Conservation (phyloP, 1,139 yeast species). For the Hansenula anomala region DNA sequence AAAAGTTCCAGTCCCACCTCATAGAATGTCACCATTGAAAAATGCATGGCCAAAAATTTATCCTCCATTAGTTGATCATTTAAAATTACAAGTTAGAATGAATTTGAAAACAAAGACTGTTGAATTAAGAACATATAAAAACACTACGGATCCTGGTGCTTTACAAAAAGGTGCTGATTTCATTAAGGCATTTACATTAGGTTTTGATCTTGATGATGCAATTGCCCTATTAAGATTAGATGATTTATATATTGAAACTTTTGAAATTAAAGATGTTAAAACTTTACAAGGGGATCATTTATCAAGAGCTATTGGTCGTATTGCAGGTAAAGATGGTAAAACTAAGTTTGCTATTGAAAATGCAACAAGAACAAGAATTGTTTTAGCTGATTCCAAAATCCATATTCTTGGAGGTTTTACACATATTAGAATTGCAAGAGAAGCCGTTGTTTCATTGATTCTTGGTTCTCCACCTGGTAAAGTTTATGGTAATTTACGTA, state of each 20-base stretch:
- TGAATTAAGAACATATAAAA: conserved; percentile 76
- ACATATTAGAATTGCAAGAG: conserved; percentile 96
- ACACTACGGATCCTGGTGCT: conserved; percentile 89
- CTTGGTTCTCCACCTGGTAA: conserved; percentile 98
- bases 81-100: conserved; percentile 94
- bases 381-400: conserved; percentile 91
- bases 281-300: conserved; percentile 94
- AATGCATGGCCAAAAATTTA: conserved; percentile 89
- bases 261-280: conserved; percentile 95
- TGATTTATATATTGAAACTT: conserved; percentile 93
- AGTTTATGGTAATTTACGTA: conserved; percentile 94
- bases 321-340: conserved; percentile 99
- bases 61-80: conserved; percentile 92
- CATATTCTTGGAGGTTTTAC: conserved; percentile 97
- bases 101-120: conserved; percentile 80
- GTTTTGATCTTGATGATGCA: conserved; percentile 96
- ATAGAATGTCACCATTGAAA: conserved; percentile 90
- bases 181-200: conserved; percentile 88
- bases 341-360: conserved; percentile 98
- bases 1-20: conserved; percentile 93
- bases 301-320: conserved; percentile 98
- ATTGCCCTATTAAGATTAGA: conserved; percentile 91
- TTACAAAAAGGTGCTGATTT: conserved; percentile 97
- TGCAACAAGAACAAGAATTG: conserved; percentile 97
- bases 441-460: conserved; percentile 89